Percentiles rank a stretch among this genome's conserved stretches.
These are phyloP conservation scores for Barnettozyma pratensis DNA, from an alignment of 805 yeast species.

Conservation along the genomic window DNA sequence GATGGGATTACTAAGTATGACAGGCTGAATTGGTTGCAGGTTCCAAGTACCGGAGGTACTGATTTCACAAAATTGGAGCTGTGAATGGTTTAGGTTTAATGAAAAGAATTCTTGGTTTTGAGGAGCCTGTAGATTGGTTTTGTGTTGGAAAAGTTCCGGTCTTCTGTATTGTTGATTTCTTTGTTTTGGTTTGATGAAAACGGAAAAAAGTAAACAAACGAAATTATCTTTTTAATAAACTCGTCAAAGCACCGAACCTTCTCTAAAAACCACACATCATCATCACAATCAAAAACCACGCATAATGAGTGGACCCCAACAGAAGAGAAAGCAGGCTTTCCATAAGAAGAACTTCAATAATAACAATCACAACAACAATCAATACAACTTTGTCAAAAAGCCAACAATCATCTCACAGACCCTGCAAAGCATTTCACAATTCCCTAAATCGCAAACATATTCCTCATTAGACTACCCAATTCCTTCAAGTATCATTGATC, in stretches of 20 bases:
- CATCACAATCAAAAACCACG: not conserved
- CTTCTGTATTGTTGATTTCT: not conserved
- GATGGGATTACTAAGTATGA: constrained; percentile 65
- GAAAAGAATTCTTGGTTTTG: too few species aligned
- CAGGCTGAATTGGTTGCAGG: constrained; percentile 68
- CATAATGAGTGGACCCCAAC: not conserved
- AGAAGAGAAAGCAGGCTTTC: not conserved
- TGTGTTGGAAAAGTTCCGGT: not conserved
- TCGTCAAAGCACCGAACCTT: too few species aligned
- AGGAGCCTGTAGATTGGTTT: too few species aligned
- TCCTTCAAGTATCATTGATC: constrained; percentile 5
- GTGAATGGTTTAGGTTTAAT: too few species aligned
- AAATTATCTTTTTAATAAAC: not conserved
- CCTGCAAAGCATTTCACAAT: constrained; percentile 10
- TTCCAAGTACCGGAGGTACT: constrained; percentile 64
- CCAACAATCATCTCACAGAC: not conserved
- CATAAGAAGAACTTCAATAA: not conserved
- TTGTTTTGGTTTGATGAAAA: not conserved
- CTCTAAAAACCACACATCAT: not conserved
- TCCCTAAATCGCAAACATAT: constrained; percentile 10
- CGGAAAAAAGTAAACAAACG: constrained; percentile 2
- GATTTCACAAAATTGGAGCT: constrained; percentile 45
- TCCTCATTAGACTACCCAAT: constrained; percentile 15
- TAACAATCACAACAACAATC: constrained; percentile 2
- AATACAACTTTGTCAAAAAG: not conserved